Evolutionary conservation across 495 filamentous ascomycete species (phyloP).

Genomic region (Cetradonia linearis): DNA sequence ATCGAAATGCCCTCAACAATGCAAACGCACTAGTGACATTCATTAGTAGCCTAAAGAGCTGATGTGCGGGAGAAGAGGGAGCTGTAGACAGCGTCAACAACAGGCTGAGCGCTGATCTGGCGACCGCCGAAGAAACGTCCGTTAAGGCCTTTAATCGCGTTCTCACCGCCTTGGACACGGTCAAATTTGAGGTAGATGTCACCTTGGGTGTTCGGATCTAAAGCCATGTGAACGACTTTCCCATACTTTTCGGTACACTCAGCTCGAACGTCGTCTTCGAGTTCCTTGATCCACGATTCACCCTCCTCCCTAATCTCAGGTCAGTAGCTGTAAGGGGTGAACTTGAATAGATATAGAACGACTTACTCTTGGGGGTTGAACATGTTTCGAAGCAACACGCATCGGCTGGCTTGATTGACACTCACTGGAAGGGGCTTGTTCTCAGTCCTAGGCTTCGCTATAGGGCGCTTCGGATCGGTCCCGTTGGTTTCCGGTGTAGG

Average conservation of each 20-base stretch:
- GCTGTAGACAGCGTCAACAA: conserved; percentile 97
- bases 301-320: conserved; percentile 61
- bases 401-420: conserved; percentile 87
- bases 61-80: conserved; percentile 86
- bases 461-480: conserved; percentile 55
- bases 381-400: conserved; percentile 90
- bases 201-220: conserved; percentile 87
- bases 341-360: not conserved
- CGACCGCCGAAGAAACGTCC: conserved; percentile 87
- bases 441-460: conserved; percentile 71
- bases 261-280: conserved; percentile 85
- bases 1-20: not conserved
- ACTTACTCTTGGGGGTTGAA: conserved; percentile 87
- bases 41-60: conserved; percentile 39
- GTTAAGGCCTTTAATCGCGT: conserved; percentile 94
- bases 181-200: conserved; percentile 99
- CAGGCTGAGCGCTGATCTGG: conserved; percentile 84
- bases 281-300: conserved; percentile 80
- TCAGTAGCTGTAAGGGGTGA: conserved; percentile 32
- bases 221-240: conserved; percentile 91
- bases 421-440: conserved; percentile 69
- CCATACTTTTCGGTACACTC: conserved; percentile 97
- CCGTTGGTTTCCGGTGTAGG: conserved; percentile 49
- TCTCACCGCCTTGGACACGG: conserved; percentile 85
- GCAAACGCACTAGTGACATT: not conserved